A percentile compares a stretch with the other conserved stretches of the same genome.
Evolutionary conservation across 2,329 filamentous ascomycete genomes (phyloP).

Genomic region (Fusarium scirpi): DNA sequence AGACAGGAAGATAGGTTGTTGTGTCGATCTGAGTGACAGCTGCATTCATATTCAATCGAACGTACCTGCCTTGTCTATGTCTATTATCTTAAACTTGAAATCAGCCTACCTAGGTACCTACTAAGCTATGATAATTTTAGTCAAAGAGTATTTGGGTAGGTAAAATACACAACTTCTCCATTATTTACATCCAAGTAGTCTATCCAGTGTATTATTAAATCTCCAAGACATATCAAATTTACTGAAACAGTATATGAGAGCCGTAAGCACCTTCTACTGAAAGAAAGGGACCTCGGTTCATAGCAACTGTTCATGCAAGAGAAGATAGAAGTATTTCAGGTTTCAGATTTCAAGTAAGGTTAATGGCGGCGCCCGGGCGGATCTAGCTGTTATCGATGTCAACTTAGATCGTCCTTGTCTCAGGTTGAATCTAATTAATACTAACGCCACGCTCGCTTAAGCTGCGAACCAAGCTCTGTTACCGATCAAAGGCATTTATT

Average conservation of each 20-base stretch:
- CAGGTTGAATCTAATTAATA: slow-evolving; percentile 27
- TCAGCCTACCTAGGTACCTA: not conserved
- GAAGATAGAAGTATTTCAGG: not conserved
- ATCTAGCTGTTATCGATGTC: not conserved
- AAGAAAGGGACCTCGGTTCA: not conserved
- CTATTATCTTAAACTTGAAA: not conserved
- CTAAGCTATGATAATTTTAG: not conserved
- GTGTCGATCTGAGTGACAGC: not conserved
- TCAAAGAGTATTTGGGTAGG: not conserved
- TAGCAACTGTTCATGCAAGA: not conserved
- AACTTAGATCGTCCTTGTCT: slow-evolving; percentile 22
- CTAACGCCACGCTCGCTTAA: slow-evolving; percentile 20
- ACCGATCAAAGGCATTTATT: not conserved
- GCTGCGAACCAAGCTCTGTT: slow-evolving; percentile 16
- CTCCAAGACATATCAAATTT: not conserved
- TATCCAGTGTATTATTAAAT: not conserved
- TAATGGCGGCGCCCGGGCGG: not conserved
- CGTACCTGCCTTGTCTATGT: not conserved
- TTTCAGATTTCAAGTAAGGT: not conserved
- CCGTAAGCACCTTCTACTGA: not conserved
- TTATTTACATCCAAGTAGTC: not conserved
- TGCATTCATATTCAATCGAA: not conserved
- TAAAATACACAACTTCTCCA: not conserved
- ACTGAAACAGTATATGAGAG: not conserved
- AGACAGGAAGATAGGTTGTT: not conserved